Percentiles rank a stretch among this genome's conserved stretches.
Conservation (phyloP, 495 filamentous ascomycete species). For the Usnea hakonensis region DNA sequence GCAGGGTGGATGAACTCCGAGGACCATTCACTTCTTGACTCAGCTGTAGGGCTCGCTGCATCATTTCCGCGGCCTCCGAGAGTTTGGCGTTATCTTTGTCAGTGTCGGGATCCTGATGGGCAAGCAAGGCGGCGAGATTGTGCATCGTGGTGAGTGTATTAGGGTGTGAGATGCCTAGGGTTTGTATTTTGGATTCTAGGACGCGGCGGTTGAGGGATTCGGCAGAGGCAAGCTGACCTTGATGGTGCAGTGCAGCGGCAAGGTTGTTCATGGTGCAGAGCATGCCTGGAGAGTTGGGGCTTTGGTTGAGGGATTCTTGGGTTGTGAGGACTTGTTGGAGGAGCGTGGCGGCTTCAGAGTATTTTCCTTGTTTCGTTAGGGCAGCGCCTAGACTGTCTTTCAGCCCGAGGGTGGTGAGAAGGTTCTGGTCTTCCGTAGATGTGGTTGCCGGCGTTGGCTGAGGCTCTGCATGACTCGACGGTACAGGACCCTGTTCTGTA, state of each 20-base stretch:
- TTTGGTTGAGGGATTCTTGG: not conserved
- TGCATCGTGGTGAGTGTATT: not conserved
- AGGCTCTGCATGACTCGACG: not conserved
- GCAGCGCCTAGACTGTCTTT: not conserved
- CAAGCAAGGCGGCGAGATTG: not conserved
- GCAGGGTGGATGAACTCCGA: not conserved
- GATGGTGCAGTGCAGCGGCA: not conserved
- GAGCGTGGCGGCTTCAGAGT: not conserved
- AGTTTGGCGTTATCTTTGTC: slow-evolving; percentile 1
- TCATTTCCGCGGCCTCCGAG: not conserved
- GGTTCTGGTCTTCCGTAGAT: not conserved
- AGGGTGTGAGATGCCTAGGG: not conserved
- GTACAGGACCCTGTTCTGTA: not conserved
- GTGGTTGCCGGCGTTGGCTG: not conserved
- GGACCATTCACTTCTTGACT: not conserved
- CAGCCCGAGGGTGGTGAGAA: not conserved
- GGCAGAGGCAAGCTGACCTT: not conserved
- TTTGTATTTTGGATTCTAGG: not conserved
- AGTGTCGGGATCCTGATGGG: not conserved
- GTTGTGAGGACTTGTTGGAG: not conserved
- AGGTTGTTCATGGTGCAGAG: slow-evolving; percentile 2
- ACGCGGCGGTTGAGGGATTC: slow-evolving; percentile 3
- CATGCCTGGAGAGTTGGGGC: not conserved
- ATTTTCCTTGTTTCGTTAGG: slow-evolving; percentile 1
- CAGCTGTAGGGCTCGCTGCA: not conserved